Percentiles rank a stretch among this genome's conserved stretches.
Conservation (phyloP, 768 basidiomycete genomes). For the Termitomyces sp. region DNA sequence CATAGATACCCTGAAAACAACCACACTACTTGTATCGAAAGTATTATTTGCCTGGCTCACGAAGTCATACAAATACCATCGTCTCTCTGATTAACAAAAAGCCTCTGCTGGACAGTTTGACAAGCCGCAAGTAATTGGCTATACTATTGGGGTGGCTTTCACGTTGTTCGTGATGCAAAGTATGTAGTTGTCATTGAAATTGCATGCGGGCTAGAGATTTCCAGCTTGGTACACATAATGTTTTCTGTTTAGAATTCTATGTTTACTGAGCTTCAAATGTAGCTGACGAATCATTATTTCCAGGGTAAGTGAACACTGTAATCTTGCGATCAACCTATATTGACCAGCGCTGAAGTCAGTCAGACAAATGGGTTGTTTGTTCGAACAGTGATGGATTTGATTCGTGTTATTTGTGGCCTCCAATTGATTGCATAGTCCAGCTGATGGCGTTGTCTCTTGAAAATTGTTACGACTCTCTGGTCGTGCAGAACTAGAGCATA, state of each 20-base stretch:
- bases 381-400: slow-evolving; percentile 15
- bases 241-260: not conserved
- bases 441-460: slow-evolving; percentile 39
- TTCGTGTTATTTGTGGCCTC: not conserved
- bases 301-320: slow-evolving; percentile 10
- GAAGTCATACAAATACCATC: slow-evolving; percentile 34
- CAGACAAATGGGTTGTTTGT: slow-evolving; percentile 17
- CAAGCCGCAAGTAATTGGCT: slow-evolving; percentile 42
- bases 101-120: slow-evolving; percentile 21
- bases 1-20: slow-evolving; percentile 42
- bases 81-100: slow-evolving; percentile 28
- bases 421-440: slow-evolving; percentile 3
- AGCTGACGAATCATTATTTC: slow-evolving; percentile 24
- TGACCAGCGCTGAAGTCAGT: slow-evolving; percentile 6
- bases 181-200: slow-evolving; percentile 13
- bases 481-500: slow-evolving; percentile 39
- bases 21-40: slow-evolving; percentile 46
- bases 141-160: slow-evolving; percentile 50
- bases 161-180: slow-evolving; percentile 53
- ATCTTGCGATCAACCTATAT: not conserved
- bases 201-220: slow-evolving; percentile 20
- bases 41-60: slow-evolving; percentile 47
- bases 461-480: slow-evolving; percentile 51
- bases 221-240: slow-evolving; percentile 28
- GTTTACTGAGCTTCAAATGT: not conserved